Evolutionary conservation across 1,139 yeast genomes (phyloP).

Genomic region (Suhomyces terraborum): DNA sequence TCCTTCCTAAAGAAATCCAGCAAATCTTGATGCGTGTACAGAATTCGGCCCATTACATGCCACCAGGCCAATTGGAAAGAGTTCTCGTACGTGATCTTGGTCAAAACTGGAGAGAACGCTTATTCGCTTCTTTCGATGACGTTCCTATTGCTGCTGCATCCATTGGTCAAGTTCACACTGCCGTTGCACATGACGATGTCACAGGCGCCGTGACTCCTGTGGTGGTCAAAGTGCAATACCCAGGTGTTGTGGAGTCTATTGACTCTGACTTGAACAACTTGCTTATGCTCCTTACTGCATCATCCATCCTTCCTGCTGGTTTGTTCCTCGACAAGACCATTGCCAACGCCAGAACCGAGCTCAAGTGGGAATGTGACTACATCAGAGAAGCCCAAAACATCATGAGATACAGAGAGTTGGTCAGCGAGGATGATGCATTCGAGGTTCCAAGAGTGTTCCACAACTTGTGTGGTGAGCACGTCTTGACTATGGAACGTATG

Average conservation of each 20-base stretch:
- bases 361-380: slow-evolving; percentile 98
- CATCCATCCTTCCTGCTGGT: slow-evolving; percentile 86
- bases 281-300: slow-evolving; percentile 78
- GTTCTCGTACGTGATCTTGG: slow-evolving; percentile 79
- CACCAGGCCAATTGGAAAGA: slow-evolving; percentile 80
- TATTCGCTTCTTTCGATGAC: slow-evolving; percentile 75
- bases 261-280: slow-evolving; percentile 91
- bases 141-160: slow-evolving; percentile 97
- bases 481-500: slow-evolving; percentile 88
- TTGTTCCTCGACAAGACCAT: slow-evolving; percentile 88
- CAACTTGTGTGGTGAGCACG: slow-evolving; percentile 76
- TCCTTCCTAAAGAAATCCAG: slow-evolving; percentile 84
- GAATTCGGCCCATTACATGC: slow-evolving; percentile 96
- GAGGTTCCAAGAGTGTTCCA: slow-evolving; percentile 81
- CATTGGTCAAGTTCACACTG: slow-evolving; percentile 94
- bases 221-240: slow-evolving; percentile 96
- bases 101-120: slow-evolving; percentile 67
- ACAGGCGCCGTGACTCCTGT: slow-evolving; percentile 65
- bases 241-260: slow-evolving; percentile 93
- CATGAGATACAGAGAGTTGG: slow-evolving; percentile 63
- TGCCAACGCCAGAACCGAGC: slow-evolving; percentile 88
- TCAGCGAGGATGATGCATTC: slow-evolving; percentile 68
- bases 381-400: slow-evolving; percentile 84
- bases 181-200: slow-evolving; percentile 38
- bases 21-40: slow-evolving; percentile 81